Percentiles rank a stretch among this genome's conserved stretches.
Conservation (phyloP, 129 eudicot genomes). For the Flaveria linearis region DNA sequence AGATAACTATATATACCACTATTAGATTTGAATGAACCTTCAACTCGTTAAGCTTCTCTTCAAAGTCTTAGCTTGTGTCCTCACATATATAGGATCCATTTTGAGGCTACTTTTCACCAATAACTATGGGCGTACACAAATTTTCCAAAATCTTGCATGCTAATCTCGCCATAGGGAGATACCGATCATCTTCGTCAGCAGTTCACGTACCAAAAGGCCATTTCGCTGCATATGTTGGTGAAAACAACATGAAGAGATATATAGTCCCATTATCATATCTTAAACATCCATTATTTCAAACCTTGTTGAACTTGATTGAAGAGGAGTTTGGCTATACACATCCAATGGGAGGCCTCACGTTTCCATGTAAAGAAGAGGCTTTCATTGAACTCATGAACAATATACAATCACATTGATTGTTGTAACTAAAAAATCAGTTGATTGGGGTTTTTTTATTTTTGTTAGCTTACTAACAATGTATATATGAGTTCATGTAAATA, state of each 20-base stretch:
- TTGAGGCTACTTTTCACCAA: not conserved
- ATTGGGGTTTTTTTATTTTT: no score
- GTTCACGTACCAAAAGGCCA: slow-evolving; percentile 20
- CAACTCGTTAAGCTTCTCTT: no score
- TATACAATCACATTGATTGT: not conserved
- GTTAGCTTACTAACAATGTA: no score
- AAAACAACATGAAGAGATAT: slow-evolving; percentile 27
- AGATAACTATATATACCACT: slow-evolving; percentile 20
- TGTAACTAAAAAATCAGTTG: not conserved
- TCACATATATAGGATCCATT: no score
- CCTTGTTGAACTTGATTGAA: not conserved
- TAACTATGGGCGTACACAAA: slow-evolving; percentile 12
- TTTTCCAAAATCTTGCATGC: slow-evolving; percentile 9
- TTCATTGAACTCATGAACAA: slow-evolving; percentile 26
- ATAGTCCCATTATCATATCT: slow-evolving; percentile 18
- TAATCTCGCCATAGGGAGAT: not conserved
- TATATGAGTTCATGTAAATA: not conserved
- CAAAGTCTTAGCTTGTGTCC: no score
- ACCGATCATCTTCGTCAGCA: not conserved
- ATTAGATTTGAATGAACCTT: not conserved
- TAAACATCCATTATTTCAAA: slow-evolving; percentile 32
- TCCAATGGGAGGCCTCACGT: slow-evolving; percentile 40
- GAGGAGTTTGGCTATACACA: slow-evolving; percentile 33
- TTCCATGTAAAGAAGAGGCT: slow-evolving; percentile 38
- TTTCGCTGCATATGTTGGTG: slow-evolving; percentile 29